A percentile compares a stretch with the other conserved stretches of the same genome.
Evolutionary conservation across 2,329 filamentous ascomycete genomes (phyloP).

Genomic region (Phialemoniopsis sp.): DNA sequence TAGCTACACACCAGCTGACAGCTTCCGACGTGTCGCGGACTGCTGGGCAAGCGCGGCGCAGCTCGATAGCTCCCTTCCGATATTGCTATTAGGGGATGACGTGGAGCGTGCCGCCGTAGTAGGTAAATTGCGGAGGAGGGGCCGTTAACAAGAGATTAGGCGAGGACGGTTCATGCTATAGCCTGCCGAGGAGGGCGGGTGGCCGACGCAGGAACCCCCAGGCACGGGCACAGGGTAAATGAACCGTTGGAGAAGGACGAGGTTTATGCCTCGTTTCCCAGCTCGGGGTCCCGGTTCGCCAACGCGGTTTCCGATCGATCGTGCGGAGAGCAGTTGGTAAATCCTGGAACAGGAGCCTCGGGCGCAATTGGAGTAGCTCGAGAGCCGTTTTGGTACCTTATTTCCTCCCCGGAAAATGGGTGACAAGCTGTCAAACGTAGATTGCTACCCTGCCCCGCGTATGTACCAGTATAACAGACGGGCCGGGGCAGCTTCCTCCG

Average conservation of each 20-base stretch:
- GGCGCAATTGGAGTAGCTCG: no score
- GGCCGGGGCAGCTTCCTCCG: no score
- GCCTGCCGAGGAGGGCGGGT: constrained; percentile 12
- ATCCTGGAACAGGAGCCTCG: no score
- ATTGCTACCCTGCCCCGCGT: no score
- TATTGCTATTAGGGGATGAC: constrained; percentile 11
- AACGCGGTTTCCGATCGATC: not conserved
- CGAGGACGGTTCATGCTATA: constrained; percentile 28
- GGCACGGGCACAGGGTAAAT: constrained; percentile 4
- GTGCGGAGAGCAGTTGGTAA: constrained; percentile 6
- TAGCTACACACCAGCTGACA: not conserved
- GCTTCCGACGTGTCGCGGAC: not conserved
- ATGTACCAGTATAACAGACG: no score
- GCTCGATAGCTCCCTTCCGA: constrained; percentile 7
- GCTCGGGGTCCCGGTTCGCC: not conserved
- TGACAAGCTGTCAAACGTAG: no score
- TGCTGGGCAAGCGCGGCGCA: constrained; percentile 9
- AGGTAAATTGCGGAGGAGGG: constrained; percentile 12
- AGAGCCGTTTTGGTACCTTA: no score
- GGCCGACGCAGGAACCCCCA: constrained; percentile 13
- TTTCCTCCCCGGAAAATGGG: no score
- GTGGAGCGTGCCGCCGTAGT: constrained; percentile 9
- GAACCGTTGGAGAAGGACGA: constrained; percentile 7
- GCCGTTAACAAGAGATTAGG: constrained; percentile 16
- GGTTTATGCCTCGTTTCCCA: constrained; percentile 9